Evolutionary conservation across 2,329 filamentous ascomycete genomes (phyloP).

Genomic region (Curvularia verruculosa): DNA sequence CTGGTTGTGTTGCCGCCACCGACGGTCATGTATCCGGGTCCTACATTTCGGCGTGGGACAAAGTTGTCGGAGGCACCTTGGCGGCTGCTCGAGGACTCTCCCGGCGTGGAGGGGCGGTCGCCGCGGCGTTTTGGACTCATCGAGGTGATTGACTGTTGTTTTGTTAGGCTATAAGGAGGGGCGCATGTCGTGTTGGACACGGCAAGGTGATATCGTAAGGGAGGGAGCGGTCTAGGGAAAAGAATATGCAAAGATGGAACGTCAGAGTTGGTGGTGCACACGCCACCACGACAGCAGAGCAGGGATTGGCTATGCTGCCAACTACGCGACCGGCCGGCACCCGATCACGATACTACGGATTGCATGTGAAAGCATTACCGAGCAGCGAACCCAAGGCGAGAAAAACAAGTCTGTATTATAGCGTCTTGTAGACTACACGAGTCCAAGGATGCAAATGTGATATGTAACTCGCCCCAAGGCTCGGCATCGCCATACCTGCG

Average conservation of each 20-base stretch:
- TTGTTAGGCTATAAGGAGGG: constrained; percentile 23
- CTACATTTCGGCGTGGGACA: constrained; percentile 32
- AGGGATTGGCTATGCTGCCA: constrained; percentile 18
- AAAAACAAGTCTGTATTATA: background rate
- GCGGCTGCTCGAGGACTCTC: constrained; percentile 36
- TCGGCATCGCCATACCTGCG: constrained; percentile 14
- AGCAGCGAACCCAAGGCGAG: background rate
- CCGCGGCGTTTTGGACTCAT: constrained; percentile 40
- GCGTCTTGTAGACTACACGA: background rate
- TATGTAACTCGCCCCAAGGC: constrained; percentile 7
- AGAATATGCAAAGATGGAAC: constrained; percentile 21
- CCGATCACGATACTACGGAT: constrained; percentile 8
- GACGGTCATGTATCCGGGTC: constrained; percentile 83
- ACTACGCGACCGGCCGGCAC: constrained; percentile 3
- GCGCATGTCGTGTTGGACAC: constrained; percentile 40
- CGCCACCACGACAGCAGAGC: constrained; percentile 15
- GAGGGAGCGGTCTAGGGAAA: constrained; percentile 18
- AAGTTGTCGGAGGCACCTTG: constrained; percentile 34
- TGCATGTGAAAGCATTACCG: constrained; percentile 3
- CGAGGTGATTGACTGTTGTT: constrained; percentile 19
- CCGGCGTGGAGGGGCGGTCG: constrained; percentile 30
- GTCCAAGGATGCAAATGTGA: background rate
- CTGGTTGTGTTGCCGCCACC: constrained; percentile 77
- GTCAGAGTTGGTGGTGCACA: constrained; percentile 23
- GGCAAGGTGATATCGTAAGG: constrained; percentile 9